These are phyloP conservation scores for Marasmius fiardii DNA, from an alignment of 1,284 basidiomycete genomes.

Conservation along the genomic window DNA sequence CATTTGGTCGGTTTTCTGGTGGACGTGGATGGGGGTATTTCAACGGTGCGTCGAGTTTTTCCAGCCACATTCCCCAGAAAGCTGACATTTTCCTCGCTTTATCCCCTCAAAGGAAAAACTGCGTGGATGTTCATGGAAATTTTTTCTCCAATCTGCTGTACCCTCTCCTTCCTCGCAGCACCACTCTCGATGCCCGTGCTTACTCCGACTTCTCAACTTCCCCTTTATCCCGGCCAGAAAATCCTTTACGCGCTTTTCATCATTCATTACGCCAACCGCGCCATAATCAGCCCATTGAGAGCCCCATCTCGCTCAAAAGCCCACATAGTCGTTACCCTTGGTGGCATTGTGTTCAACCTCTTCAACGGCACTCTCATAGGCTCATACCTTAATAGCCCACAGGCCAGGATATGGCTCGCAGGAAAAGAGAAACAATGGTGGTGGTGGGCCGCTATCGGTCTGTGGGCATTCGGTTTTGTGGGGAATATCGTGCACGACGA, in stretches of 20 bases:
- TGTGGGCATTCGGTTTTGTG: constrained; percentile 71
- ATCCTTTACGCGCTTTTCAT: constrained; percentile 64
- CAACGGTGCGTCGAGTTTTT: not conserved
- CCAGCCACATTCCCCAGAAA: too few relatives aligned
- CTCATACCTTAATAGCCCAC: constrained; percentile 59
- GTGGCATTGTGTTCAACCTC: constrained; percentile 66
- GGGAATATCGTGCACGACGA: constrained; percentile 91
- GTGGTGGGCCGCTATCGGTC: constrained; percentile 61
- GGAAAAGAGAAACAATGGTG: constrained; percentile 27
- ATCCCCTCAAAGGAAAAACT: constrained; percentile 33
- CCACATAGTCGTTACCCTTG: constrained; percentile 64
- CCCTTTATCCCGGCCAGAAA: constrained; percentile 39
- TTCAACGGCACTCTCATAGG: constrained; percentile 74
- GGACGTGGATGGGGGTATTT: constrained; percentile 42
- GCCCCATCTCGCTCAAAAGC: constrained; percentile 79
- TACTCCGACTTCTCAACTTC: constrained; percentile 16
- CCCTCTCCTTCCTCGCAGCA: constrained; percentile 44
- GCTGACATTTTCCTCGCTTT: not conserved
- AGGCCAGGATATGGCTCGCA: constrained; percentile 38
- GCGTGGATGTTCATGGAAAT: constrained; percentile 88
- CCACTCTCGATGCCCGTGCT: constrained; percentile 31
- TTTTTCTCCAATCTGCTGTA: constrained; percentile 65
- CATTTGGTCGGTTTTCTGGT: constrained; percentile 73
- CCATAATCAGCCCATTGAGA: constrained; percentile 78
- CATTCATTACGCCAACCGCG: constrained; percentile 82